These are phyloP conservation scores for Fusarium kyushuense DNA, from an alignment of 2,329 filamentous ascomycete species.

Conservation along the genomic window DNA sequence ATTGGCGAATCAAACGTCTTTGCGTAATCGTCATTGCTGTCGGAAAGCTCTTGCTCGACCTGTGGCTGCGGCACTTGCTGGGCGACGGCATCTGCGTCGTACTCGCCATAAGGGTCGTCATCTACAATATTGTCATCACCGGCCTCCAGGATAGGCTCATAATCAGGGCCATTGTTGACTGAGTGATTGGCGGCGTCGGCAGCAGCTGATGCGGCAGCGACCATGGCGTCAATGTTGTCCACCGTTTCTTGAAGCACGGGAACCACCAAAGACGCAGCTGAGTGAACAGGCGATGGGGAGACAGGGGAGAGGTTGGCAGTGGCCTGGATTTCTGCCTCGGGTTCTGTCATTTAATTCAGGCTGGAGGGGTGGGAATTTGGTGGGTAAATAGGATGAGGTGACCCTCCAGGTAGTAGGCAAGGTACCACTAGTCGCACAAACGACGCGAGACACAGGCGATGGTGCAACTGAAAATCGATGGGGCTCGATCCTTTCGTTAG, in stretches of 20 bases:
- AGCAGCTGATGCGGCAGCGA: conserved; percentile 52
- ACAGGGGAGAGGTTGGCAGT: conserved; percentile 65
- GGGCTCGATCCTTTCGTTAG: conserved; percentile 39
- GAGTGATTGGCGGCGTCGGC: conserved; percentile 48
- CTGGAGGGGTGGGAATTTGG: conserved; percentile 30
- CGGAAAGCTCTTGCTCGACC: conserved; percentile 48
- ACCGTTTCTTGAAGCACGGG: conserved; percentile 66
- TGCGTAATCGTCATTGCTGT: conserved; percentile 63
- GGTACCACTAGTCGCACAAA: conserved; percentile 38
- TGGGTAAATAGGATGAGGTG: conserved; percentile 31
- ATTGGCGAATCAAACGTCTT: conserved; percentile 64
- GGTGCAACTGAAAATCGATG: conserved; percentile 34
- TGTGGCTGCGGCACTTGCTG: conserved; percentile 46
- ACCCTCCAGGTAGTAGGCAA: conserved; percentile 16
- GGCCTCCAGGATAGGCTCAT: conserved; percentile 51
- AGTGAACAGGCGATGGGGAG: conserved; percentile 63
- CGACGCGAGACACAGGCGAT: conserved; percentile 32
- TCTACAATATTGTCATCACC: conserved; percentile 57
- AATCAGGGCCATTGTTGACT: conserved; percentile 48
- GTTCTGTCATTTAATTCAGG: conserved; percentile 59
- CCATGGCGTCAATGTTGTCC: conserved; percentile 63
- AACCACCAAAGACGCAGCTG: conserved; percentile 60
- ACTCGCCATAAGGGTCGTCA: conserved; percentile 61
- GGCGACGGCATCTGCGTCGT: conserved; percentile 49
- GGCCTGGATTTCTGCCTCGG: conserved; percentile 60